Evolutionary conservation across 2,329 filamentous ascomycete genomes (phyloP).

Genomic region (Colletotrichum cordylinicola): DNA sequence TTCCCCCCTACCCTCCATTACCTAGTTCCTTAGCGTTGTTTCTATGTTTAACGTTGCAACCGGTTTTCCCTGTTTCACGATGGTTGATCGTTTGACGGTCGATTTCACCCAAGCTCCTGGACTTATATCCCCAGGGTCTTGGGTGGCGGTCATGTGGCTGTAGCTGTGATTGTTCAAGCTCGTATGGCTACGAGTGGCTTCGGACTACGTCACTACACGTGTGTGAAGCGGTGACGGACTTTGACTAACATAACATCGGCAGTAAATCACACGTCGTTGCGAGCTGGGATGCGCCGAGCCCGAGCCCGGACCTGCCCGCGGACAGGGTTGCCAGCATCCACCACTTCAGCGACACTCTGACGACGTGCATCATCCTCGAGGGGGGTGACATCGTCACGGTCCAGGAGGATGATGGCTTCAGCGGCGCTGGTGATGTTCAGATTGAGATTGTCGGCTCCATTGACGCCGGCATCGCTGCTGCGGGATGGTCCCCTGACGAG

Average conservation of each 20-base stretch:
- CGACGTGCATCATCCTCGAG: conserved; percentile 82
- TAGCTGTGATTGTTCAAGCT: neutral
- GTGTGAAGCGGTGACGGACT: neutral
- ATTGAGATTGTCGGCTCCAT: conserved; percentile 97
- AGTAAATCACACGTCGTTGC: conserved; percentile 60
- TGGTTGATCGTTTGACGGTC: neutral
- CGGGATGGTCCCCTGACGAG: conserved; percentile 94
- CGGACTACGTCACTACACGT: neutral
- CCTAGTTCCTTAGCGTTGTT: neutral
- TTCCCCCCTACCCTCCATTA: neutral
- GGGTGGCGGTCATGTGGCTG: neutral
- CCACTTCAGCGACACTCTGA: conserved; percentile 81
- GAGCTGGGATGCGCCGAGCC: conserved; percentile 88
- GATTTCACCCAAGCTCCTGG: neutral
- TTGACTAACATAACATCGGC: conserved; percentile 24
- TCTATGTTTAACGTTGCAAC: neutral
- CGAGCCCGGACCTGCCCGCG: conserved; percentile 74
- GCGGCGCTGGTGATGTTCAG: conserved; percentile 59
- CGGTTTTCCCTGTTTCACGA: neutral
- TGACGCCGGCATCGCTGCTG: conserved; percentile 87
- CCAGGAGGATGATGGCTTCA: conserved; percentile 63
- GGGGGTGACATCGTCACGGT: conserved; percentile 92
- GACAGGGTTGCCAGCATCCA: conserved; percentile 83
- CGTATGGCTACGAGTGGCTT: neutral
- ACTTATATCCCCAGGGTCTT: neutral